Evolutionary conservation across 805 yeast species (phyloP).

Genomic region (Pichia nanzhaoensis): DNA sequence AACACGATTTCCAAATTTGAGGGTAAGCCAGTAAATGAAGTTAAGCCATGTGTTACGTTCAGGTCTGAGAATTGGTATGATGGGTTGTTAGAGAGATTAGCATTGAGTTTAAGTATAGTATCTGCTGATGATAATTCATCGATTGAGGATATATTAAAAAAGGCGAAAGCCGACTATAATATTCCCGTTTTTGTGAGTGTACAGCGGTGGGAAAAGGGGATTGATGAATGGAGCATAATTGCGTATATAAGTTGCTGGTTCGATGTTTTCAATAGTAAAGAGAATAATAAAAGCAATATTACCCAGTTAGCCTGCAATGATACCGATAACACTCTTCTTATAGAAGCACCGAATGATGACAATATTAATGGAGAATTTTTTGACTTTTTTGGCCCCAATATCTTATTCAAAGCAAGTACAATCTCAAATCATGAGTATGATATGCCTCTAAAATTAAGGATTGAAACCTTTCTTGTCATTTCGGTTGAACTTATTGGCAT

Average conservation of each 20-base stretch:
- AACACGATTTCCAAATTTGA: background rate
- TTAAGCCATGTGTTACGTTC: background rate
- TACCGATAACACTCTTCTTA: background rate
- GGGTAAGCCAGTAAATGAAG: background rate
- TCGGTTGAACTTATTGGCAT: conserved; percentile 16
- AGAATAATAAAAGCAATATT: background rate
- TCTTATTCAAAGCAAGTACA: conserved; percentile 6
- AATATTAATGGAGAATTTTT: conserved; percentile 1
- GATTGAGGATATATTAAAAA: background rate
- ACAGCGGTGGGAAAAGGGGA: background rate
- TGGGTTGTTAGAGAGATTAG: background rate
- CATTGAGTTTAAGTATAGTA: background rate
- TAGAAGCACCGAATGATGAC: background rate
- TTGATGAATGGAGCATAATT: conserved; percentile 52
- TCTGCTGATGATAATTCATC: background rate
- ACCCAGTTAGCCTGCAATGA: background rate
- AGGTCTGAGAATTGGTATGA: background rate
- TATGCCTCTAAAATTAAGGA: conserved; percentile 10
- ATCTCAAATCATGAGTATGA: conserved; percentile 2
- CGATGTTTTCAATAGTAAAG: conserved; percentile 31
- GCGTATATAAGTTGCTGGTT: conserved; percentile 56
- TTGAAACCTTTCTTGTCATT: conserved; percentile 25
- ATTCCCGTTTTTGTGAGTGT: background rate
- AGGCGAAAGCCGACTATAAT: background rate
- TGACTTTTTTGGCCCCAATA: conserved; percentile 14